A percentile compares a stretch with the other conserved stretches of the same genome.
phyloP scores from a whole-genome alignment of 108 stramenopile species.

The Conticribra guillardii region DNA sequence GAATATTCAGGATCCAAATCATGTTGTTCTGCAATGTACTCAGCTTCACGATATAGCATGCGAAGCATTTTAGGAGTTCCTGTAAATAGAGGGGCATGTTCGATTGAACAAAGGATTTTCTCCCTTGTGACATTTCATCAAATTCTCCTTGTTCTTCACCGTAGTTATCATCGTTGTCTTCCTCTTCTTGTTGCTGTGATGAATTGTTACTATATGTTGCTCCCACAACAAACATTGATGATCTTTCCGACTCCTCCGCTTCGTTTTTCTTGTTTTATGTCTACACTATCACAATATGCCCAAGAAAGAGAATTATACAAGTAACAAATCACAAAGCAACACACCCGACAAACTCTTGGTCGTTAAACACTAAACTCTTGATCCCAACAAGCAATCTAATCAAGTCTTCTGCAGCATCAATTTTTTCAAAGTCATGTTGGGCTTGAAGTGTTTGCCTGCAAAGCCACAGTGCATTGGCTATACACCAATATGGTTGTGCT shows the following conservation, averaged over 20 bases:
- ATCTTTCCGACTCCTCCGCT: slow-evolving; percentile 5
- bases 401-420: no score
- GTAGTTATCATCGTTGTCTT: not conserved
- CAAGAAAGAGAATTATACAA: no score
- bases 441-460: no score
- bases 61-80: slow-evolving; percentile 67
- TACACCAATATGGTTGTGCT: no score
- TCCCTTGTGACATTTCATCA: slow-evolving; percentile 3
- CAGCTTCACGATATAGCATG: slow-evolving; percentile 52
- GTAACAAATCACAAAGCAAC: no score
- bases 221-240: slow-evolving; percentile 47
- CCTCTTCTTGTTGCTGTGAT: not conserved
- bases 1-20: slow-evolving; percentile 12
- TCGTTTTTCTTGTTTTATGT: not conserved
- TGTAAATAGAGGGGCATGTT: slow-evolving; percentile 50
- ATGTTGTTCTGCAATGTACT: slow-evolving; percentile 2
- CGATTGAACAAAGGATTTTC: slow-evolving; percentile 22
- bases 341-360: no score
- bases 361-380: no score
- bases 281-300: slow-evolving; percentile 35
- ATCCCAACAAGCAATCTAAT: no score
- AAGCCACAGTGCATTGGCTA: no score
- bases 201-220: not conserved
- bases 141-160: slow-evolving; percentile 15
- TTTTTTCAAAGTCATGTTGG: no score